phyloP scores from a whole-genome alignment of 495 filamentous ascomycete species.

The Penicillium waksmanii region DNA sequence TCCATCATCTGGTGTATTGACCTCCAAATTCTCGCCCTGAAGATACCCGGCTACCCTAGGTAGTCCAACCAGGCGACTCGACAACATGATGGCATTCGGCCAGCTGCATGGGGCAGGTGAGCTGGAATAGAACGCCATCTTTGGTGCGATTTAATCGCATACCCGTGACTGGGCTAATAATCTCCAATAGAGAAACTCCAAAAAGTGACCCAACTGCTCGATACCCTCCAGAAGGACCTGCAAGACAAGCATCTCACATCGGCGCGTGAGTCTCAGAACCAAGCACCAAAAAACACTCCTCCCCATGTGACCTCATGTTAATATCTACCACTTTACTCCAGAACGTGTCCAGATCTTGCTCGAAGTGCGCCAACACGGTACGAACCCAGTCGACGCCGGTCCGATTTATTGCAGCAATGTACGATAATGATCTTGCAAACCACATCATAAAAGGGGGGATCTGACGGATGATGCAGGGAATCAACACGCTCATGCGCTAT shows the following conservation, averaged over 20 bases:
- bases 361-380: constrained; percentile 77
- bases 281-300: not conserved
- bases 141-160: not conserved
- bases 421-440: constrained; percentile 25
- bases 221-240: constrained; percentile 61
- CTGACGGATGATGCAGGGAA: constrained; percentile 61
- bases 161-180: not conserved
- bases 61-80: constrained; percentile 4
- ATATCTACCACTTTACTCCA: constrained; percentile 30
- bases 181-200: constrained; percentile 60
- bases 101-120: constrained; percentile 41
- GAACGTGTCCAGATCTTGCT: constrained; percentile 68
- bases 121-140: constrained; percentile 19
- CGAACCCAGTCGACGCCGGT: constrained; percentile 68
- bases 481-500: constrained; percentile 70
- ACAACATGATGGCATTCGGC: constrained; percentile 31
- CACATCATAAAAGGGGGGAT: constrained; percentile 3
- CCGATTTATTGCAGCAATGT: constrained; percentile 81
- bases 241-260: constrained; percentile 54
- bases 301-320: not conserved
- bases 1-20: too few relatives aligned
- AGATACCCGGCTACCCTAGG: not conserved
- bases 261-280: constrained; percentile 52
- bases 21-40: too few relatives aligned
- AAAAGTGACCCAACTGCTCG: constrained; percentile 63